Percentiles rank a stretch among this genome's conserved stretches.
Conservation (phyloP, 208 protist species). For the Leishmania martiniquensis region DNA sequence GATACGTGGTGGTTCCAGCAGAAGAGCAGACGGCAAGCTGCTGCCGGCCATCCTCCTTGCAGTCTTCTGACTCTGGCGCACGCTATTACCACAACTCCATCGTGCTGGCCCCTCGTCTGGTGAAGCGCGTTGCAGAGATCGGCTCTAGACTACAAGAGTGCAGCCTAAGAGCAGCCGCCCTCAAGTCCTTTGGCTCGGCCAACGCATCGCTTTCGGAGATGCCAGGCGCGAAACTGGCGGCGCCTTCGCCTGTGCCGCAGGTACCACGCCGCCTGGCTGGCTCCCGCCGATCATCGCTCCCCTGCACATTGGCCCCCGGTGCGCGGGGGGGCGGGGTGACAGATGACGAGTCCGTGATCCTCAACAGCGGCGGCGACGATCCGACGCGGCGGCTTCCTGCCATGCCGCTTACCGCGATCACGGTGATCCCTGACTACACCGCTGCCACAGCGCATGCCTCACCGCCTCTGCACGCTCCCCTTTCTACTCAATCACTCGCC, state of each 20-base stretch:
- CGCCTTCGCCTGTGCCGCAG: background rate
- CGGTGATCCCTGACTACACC: background rate
- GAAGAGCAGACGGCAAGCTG: background rate
- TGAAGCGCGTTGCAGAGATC: constrained; percentile 33
- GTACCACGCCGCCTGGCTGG: too few relatives aligned
- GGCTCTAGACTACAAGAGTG: constrained; percentile 15
- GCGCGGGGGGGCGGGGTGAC: constrained; percentile 6
- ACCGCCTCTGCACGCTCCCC: background rate
- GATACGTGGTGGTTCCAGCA: constrained; percentile 2
- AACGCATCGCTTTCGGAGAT: background rate
- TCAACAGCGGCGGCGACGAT: background rate
- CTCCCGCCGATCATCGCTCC: background rate
- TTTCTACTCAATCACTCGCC: background rate
- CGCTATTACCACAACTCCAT: background rate
- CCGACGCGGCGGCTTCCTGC: background rate
- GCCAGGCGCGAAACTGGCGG: background rate
- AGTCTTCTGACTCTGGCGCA: background rate
- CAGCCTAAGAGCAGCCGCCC: background rate
- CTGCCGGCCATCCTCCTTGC: constrained; percentile 3
- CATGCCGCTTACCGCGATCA: background rate
- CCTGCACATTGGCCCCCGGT: background rate
- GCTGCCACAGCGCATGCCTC: background rate
- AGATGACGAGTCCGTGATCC: background rate
- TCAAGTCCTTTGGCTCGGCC: background rate
- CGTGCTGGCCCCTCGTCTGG: constrained; percentile 21